Conservation (phyloP, 148 eudicot genomes). For the Silene conica region DNA sequence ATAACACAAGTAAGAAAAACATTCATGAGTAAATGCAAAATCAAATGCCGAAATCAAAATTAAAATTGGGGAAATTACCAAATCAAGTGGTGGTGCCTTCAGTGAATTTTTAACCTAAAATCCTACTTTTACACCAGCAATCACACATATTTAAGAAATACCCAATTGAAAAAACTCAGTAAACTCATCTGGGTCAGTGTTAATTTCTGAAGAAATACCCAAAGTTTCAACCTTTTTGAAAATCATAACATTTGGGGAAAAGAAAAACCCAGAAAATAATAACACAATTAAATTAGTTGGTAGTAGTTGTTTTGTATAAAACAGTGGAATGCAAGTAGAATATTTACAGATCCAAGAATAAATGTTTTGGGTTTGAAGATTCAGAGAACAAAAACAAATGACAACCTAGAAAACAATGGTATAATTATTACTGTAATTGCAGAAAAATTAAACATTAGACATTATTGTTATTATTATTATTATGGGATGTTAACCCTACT, state of each 20-base stretch:
- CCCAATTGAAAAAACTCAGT: slow-evolving; percentile 28
- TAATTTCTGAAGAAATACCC: slow-evolving; percentile 8
- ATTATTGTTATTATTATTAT: too few relatives aligned
- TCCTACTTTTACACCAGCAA: slow-evolving; percentile 11
- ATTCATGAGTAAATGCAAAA: neutral
- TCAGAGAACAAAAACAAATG: slow-evolving; percentile 29
- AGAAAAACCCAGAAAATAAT: slow-evolving; percentile 4
- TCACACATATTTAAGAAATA: slow-evolving; percentile 19
- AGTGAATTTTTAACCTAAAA: neutral
- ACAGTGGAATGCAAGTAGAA: too few relatives aligned
- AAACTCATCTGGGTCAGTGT: slow-evolving; percentile 25
- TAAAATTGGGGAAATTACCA: slow-evolving; percentile 14
- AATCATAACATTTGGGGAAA: slow-evolving; percentile 12
- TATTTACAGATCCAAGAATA: slow-evolving; percentile 47
- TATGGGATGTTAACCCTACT: slow-evolving; percentile 16
- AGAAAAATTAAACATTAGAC: slow-evolving; percentile 19
- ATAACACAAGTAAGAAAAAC: neutral
- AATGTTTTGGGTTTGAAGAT: slow-evolving; percentile 25
- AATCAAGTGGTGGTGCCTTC: neutral
- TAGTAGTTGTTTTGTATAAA: too few relatives aligned
- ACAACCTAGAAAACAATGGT: slow-evolving; percentile 24
- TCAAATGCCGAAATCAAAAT: neutral
- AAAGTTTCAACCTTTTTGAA: neutral
- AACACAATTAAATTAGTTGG: neutral
- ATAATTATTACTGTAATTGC: slow-evolving; percentile 6